Percentiles rank a stretch among this genome's conserved stretches.
Evolutionary conservation across 805 yeast genomes (phyloP).

Genomic region (Metschnikowia arizonensis): DNA sequence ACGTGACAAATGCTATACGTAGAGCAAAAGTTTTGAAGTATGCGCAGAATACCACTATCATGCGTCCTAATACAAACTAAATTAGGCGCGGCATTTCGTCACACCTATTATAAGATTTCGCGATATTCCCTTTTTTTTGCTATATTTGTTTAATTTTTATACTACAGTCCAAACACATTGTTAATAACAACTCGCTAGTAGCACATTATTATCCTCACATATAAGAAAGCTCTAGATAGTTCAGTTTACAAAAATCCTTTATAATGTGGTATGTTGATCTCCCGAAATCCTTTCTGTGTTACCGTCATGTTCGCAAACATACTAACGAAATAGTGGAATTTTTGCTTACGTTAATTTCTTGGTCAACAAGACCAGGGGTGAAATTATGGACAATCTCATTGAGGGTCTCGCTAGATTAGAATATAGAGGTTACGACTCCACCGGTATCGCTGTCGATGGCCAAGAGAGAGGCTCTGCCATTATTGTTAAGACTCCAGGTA

Average conservation of each 20-base stretch:
- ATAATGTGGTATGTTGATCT: slow-evolving; percentile 15
- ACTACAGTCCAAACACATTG: slow-evolving; percentile 1
- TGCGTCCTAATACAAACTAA: not conserved
- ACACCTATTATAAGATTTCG: slow-evolving; percentile 5
- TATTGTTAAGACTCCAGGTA: slow-evolving; percentile 84
- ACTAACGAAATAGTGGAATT: slow-evolving; percentile 65
- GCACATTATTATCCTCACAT: not conserved
- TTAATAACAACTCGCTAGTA: not conserved
- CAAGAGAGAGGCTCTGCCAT: slow-evolving; percentile 67
- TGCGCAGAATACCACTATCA: slow-evolving; percentile 3
- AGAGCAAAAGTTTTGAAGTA: not conserved
- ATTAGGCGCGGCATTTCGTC: slow-evolving; percentile 7
- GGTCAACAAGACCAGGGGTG: slow-evolving; percentile 89
- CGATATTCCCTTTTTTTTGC: slow-evolving; percentile 4
- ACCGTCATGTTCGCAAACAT: not conserved
- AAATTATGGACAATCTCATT: slow-evolving; percentile 80
- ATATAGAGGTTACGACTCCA: slow-evolving; percentile 97
- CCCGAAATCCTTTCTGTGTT: not conserved
- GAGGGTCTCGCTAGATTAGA: slow-evolving; percentile 85
- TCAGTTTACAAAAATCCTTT: not conserved
- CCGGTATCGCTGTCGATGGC: slow-evolving; percentile 95
- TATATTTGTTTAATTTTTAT: slow-evolving; percentile 1
- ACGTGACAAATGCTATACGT: not conserved
- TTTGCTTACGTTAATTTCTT: slow-evolving; percentile 96
- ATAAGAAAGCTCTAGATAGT: not conserved